These are phyloP conservation scores for Chenopodium quinoa DNA, from an alignment of 148 eudicot genomes.

Conservation along the genomic window DNA sequence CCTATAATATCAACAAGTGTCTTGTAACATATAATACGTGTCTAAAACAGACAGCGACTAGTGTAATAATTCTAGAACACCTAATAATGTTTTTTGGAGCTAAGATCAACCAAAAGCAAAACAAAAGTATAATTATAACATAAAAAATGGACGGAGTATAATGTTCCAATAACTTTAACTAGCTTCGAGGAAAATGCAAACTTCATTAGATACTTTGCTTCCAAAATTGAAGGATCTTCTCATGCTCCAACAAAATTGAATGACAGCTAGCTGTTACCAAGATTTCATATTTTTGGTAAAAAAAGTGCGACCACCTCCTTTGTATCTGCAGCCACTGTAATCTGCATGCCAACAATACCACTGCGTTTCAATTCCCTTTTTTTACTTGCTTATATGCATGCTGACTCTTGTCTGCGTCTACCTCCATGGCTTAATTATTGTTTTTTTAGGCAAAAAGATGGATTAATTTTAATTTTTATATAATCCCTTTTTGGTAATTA, in stretches of 20 bases:
- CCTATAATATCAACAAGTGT: no score
- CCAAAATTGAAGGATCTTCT: neutral
- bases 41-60: no score
- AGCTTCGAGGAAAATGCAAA: neutral
- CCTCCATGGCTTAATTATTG: neutral
- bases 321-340: neutral
- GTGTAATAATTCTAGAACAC: neutral
- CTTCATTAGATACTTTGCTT: constrained; percentile 1
- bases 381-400: constrained; percentile 1
- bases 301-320: neutral
- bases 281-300: neutral
- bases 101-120: neutral
- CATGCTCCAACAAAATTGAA: neutral
- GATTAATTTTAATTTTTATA: no score
- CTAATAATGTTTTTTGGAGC: neutral
- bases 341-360: neutral
- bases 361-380: neutral
- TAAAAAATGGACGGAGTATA: neutral
- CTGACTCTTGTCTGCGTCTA: neutral
- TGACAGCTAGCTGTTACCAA: constrained; percentile 8
- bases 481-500: no score
- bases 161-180: neutral
- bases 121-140: neutral
- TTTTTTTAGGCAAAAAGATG: neutral
- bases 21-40: no score